Conservation (phyloP, 2,329 filamentous ascomycete species). For the Atkinsonella texensis region DNA sequence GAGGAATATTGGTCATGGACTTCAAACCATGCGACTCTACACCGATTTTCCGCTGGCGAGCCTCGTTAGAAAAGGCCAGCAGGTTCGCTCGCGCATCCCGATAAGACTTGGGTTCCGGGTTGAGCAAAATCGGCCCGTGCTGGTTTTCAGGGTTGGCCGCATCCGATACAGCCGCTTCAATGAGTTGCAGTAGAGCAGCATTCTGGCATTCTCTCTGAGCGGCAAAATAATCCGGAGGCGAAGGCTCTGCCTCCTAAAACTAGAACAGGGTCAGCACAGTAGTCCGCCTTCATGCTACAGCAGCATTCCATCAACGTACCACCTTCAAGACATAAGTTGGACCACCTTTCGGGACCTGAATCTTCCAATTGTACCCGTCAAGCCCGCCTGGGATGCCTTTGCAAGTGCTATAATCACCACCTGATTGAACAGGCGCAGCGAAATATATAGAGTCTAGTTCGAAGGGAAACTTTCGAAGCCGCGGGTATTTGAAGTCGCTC, state of each 20-base stretch:
- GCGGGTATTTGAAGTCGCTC: neutral
- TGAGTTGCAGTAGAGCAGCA: neutral
- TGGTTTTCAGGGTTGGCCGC: neutral
- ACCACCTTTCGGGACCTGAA: neutral
- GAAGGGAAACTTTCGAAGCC: neutral
- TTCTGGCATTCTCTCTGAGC: conserved; percentile 3
- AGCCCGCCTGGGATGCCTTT: neutral
- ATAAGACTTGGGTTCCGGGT: neutral
- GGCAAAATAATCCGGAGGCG: conserved; percentile 1
- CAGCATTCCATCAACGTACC: neutral
- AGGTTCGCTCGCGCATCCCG: neutral
- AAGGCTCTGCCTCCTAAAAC: conserved; percentile 1
- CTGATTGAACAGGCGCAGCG: neutral
- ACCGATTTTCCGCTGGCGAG: neutral
- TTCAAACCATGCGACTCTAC: too few species aligned
- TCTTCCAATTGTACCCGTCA: conserved; percentile 2
- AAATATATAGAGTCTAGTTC: neutral
- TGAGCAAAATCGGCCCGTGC: neutral
- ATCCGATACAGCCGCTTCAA: neutral
- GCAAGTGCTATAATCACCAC: too few species aligned
- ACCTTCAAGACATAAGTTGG: neutral
- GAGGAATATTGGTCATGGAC: neutral
- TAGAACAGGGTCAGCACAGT: neutral
- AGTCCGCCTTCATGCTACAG: neutral
- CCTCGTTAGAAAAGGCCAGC: conserved; percentile 1